Base-by-base conservation (phyloP, 495 filamentous ascomycete genomes). In the Sporormia fimetaria region DNA sequence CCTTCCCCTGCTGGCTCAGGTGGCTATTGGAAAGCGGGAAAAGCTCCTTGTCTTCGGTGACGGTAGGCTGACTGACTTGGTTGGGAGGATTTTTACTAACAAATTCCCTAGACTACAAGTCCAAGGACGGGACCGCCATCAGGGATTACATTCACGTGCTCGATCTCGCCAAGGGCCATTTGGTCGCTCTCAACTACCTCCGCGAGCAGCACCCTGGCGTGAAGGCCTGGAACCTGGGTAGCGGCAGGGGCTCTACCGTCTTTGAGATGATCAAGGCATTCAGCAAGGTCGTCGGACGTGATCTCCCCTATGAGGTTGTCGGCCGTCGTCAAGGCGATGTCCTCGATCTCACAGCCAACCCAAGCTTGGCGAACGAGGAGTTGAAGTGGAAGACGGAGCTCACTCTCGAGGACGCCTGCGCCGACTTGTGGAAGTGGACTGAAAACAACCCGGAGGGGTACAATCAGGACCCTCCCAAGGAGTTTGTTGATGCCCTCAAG, bases 191-290 rank as follows among this genome's bases (percentile, higher is more conserved):
- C 48, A 83, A 92, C 67, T 83, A 94, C 64, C 83, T 98, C 27
- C 81, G 81, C 50, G 70, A 81, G 39, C 70, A 88, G 58, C 81
- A 92, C 58, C 92, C 92, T 28, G 90, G 90, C 43, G 85, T 94
- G 34, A 76, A 82, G 42, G 88, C 87, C 42, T 98, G 92, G 92
- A 98, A 98, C 67, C 60, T 98, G 41, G 90, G 90, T 16, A 94
- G 87, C n/a, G 90, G 90, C 25, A 81, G 78, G 55, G 90, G 90
- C 45, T 87, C 80, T 62, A 96, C 92, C 8, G 90, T 98, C 23
- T 88, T 85, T 62, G 86, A 98, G 57, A 98, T 98, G 74, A 80
- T 98, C 73, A 82, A 83, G 40, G 85, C 92, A 43, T 98, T 98
- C 68, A 83, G 76, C 58, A 63, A 72, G 24, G 83, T 84, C 22